A percentile compares a stretch with the other conserved stretches of the same genome.
These are phyloP conservation scores for Hemerocallis citrina DNA, from an alignment of 106 monocot genomes.

Conservation along the genomic window DNA sequence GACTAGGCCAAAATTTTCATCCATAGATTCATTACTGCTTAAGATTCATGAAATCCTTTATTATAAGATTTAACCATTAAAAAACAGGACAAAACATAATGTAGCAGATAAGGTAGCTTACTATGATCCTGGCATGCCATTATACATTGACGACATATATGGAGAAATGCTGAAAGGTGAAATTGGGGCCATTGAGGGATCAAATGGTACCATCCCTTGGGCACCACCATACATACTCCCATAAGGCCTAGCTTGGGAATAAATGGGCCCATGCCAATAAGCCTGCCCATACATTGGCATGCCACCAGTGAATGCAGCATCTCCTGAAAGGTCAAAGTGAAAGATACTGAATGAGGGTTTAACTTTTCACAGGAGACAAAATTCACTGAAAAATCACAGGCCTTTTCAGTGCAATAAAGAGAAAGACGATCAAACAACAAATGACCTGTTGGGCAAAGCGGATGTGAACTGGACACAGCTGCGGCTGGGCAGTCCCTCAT, in stretches of 20 bases:
- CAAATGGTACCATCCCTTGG: conserved; percentile 25
- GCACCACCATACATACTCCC: conserved; percentile 24
- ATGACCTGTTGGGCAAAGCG: conserved; percentile 5
- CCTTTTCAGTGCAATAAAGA: no score
- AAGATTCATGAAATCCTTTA: not conserved
- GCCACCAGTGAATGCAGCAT: conserved; percentile 24
- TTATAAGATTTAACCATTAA: not conserved
- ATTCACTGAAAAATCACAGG: no score
- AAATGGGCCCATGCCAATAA: conserved; percentile 28
- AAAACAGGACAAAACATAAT: not conserved
- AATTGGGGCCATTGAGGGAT: conserved; percentile 19
- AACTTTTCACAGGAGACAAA: no score
- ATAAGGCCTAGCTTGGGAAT: conserved; percentile 16
- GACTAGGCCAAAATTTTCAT: no score
- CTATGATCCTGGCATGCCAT: conserved; percentile 34
- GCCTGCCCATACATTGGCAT: conserved; percentile 23
- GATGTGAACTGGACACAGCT: conserved; percentile 16
- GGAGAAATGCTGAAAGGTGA: conserved; percentile 28
- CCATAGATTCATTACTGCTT: not conserved
- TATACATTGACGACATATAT: conserved; percentile 41
- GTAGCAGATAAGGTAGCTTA: conserved; percentile 8
- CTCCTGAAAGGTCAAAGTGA: conserved; percentile 12
- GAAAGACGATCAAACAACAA: no score
- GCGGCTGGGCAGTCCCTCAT: conserved; percentile 41
- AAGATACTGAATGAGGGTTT: not conserved